Evolutionary conservation across 2,329 filamentous ascomycete genomes (phyloP), one percentile per base, ranked within the genome.

Genomic region (Cercospora sp.): DNA sequence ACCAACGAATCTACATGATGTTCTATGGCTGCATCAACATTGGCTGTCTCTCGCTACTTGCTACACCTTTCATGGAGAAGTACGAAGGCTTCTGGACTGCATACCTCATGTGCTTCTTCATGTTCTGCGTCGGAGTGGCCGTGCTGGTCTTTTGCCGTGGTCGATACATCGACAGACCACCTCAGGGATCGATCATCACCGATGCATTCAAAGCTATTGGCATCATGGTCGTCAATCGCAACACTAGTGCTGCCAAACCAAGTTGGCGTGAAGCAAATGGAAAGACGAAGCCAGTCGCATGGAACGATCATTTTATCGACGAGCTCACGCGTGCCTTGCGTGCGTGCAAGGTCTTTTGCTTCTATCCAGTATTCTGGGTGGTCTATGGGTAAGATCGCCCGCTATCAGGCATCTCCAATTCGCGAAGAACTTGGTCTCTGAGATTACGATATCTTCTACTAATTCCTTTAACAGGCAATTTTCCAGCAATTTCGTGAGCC

Each of bases 1-100:
- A 82, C 67, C 80, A 82, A 73, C 75, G 82, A 5, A 84, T 84
- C 67, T 83, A 83, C 77, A 82, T 82, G 88, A 86, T 91, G 75
- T 92, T 91, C 81, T 92, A 92, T 79, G 77, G 85, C 77, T 90
- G 87, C 79, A 91, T 92, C 76, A 92, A 93, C 78, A 73, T 93
- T 16, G 91, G 90, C n/a, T 87, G 88, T 1, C 82, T 93, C 6
- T 90, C 87, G 0, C 82, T 87, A 64, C 84, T 92, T 72, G 88
- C 86, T 6, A 92, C 88, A 0, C 87, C 87, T 1, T 89, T 88
- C 75, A 85, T 92, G 81, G 91, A 93, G 78, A 81, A 85, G 67
- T 84, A 89, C 73, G 79, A 88, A 66, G 88, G 88, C 3, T 93
- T 91, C 79, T 86, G 89, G 85, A 84, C 84, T 1, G 89, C 88